These are phyloP conservation scores for Podaxis sp. DNA, from an alignment of 768 basidiomycete species.

Conservation along the genomic window DNA sequence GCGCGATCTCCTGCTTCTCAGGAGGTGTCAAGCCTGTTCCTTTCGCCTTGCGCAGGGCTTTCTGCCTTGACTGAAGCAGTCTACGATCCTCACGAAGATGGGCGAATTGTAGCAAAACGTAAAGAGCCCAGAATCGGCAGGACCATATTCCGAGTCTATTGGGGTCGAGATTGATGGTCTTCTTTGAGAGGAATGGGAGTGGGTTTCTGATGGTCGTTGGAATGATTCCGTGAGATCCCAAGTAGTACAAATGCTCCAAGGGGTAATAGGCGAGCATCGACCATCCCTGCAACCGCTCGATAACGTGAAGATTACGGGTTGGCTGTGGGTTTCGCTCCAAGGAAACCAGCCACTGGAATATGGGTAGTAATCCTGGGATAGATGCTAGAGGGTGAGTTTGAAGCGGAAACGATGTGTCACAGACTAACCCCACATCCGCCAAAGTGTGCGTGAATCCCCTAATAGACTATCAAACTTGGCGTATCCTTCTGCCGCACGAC, in stretches of 20 bases:
- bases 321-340: slow-evolving; percentile 72
- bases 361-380: slow-evolving; percentile 66
- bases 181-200: slow-evolving; percentile 38
- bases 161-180: slow-evolving; percentile 44
- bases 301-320: slow-evolving; percentile 67
- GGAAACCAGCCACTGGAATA: slow-evolving; percentile 77
- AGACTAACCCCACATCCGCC: slow-evolving; percentile 78
- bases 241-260: slow-evolving; percentile 73
- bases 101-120: slow-evolving; percentile 73
- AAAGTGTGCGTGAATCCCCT: slow-evolving; percentile 69
- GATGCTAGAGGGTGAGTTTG: not conserved
- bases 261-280: slow-evolving; percentile 82
- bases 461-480: slow-evolving; percentile 55
- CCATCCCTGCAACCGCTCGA: slow-evolving; percentile 80
- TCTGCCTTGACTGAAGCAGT: slow-evolving; percentile 54
- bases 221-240: slow-evolving; percentile 60
- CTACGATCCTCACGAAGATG: slow-evolving; percentile 70
- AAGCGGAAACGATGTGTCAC: not conserved
- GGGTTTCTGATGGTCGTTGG: slow-evolving; percentile 53
- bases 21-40: slow-evolving; percentile 42
- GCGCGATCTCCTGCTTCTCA: slow-evolving; percentile 56
- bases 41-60: slow-evolving; percentile 56
- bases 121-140: slow-evolving; percentile 78
- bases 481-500: slow-evolving; percentile 51
- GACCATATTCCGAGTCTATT: slow-evolving; percentile 65